phyloP scores from a whole-genome alignment of 1,284 basidiomycete species.

The Termitomyces sp. region DNA sequence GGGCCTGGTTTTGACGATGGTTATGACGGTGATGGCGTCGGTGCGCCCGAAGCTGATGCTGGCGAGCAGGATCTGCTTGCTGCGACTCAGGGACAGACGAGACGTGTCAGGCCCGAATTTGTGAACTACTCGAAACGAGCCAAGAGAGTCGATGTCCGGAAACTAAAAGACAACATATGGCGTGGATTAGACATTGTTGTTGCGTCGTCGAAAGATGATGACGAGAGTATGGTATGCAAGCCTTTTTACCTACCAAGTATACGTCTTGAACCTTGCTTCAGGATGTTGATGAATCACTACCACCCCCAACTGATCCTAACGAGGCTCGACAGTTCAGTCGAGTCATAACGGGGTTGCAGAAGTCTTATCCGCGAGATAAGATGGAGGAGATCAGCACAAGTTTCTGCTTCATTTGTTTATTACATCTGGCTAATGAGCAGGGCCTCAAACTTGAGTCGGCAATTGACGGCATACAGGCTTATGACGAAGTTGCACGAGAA shows the following conservation, averaged over 20 bases:
- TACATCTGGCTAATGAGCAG: slow-evolving; percentile 94
- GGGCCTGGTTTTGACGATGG: slow-evolving; percentile 73
- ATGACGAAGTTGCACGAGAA: slow-evolving; percentile 24
- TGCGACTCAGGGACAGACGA: slow-evolving; percentile 73
- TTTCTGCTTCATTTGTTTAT: slow-evolving; percentile 98
- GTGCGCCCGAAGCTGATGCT: slow-evolving; percentile 43
- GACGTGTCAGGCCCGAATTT: slow-evolving; percentile 80
- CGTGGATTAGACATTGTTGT: slow-evolving; percentile 78
- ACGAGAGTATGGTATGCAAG: slow-evolving; percentile 51
- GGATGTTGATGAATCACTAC: slow-evolving; percentile 47
- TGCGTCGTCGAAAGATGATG: slow-evolving; percentile 29
- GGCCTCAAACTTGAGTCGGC: slow-evolving; percentile 73
- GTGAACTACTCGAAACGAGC: slow-evolving; percentile 96
- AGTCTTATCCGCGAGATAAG: slow-evolving; percentile 86
- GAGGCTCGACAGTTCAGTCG: slow-evolving; percentile 78
- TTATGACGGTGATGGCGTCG: slow-evolving; percentile 44
- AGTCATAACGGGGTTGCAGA: slow-evolving; percentile 80
- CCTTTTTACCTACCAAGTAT: neutral
- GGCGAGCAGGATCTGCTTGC: slow-evolving; percentile 85
- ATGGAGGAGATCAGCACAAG: slow-evolving; percentile 98
- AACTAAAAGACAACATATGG: slow-evolving; percentile 99
- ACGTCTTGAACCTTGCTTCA: slow-evolving; percentile 20
- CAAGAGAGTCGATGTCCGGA: slow-evolving; percentile 95
- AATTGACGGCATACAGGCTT: slow-evolving; percentile 17
- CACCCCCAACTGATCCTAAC: slow-evolving; percentile 47